Evolutionary conservation across 192 early-diverging fungal species (phyloP).

Genomic region (Lunasporangiospora selenospora): DNA sequence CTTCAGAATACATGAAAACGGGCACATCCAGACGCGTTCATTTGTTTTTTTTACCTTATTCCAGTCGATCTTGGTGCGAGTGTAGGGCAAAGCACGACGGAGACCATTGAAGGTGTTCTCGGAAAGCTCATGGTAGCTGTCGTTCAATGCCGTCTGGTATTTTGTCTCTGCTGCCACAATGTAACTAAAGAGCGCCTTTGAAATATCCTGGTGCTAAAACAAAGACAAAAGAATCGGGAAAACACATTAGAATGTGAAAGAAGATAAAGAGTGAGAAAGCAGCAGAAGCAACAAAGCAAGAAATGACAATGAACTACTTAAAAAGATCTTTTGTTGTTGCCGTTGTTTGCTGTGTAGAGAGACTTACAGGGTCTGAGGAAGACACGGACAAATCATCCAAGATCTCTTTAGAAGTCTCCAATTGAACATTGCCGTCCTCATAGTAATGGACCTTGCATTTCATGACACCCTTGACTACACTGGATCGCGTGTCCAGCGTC

Average conservation of each 20-base stretch:
- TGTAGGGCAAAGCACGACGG: conserved; percentile 89
- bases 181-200: conserved; percentile 61
- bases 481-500: conserved; percentile 65
- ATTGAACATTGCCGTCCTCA: conserved; percentile 99
- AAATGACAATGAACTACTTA: too few species aligned
- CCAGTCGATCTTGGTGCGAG: conserved; percentile 94
- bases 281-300: too few species aligned
- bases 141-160: conserved; percentile 87
- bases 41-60: conserved; percentile 74
- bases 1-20: not conserved
- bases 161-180: conserved; percentile 79
- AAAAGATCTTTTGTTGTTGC: too few species aligned
- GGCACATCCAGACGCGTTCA: too few species aligned
- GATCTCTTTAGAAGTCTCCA: conserved; percentile 80
- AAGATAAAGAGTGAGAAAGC: not conserved
- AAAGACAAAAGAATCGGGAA: not conserved
- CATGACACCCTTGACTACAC: conserved; percentile 71
- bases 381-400: conserved; percentile 43
- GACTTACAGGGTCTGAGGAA: conserved; percentile 37
- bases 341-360: too few species aligned
- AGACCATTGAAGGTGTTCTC: conserved; percentile 92
- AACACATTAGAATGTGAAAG: not conserved
- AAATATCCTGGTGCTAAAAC: conserved; percentile 16
- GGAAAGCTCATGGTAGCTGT: conserved; percentile 78
- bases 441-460: conserved; percentile 96